Conservation (phyloP, 441 rosid genomes). For the Cnidoscolus chayamansa region DNA sequence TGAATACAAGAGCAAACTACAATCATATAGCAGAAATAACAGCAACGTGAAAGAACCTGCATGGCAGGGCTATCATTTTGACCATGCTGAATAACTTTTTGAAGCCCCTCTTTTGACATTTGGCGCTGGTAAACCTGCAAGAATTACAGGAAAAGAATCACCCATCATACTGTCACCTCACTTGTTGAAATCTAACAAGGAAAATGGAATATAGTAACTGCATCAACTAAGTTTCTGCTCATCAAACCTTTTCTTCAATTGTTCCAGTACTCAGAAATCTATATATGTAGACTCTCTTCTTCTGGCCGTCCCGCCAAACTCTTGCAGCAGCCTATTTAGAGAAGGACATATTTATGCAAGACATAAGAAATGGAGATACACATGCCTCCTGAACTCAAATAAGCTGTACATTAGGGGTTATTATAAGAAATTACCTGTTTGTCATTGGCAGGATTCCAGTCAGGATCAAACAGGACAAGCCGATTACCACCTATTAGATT, state of each 20-base stretch:
- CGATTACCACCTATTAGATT: slow-evolving; percentile 94
- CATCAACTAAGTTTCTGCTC: slow-evolving; percentile 21
- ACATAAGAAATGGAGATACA: slow-evolving; percentile 20
- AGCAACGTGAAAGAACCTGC: slow-evolving; percentile 44
- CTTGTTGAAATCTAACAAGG: slow-evolving; percentile 5
- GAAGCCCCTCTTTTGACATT: slow-evolving; percentile 99
- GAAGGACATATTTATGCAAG: slow-evolving; percentile 18
- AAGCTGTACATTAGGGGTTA: slow-evolving; percentile 16
- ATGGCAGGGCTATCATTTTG: slow-evolving; percentile 41
- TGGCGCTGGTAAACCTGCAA: slow-evolving; percentile 95
- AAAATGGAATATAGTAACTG: slow-evolving; percentile 9
- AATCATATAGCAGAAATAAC: slow-evolving; percentile 16
- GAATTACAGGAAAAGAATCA: slow-evolving; percentile 24
- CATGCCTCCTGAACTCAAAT: slow-evolving; percentile 7
- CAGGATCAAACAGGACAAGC: slow-evolving; percentile 94
- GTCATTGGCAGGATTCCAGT: slow-evolving; percentile 99
- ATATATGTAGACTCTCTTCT: slow-evolving; percentile 94
- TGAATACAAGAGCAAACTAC: slow-evolving; percentile 15
- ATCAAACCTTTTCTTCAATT: slow-evolving; percentile 92
- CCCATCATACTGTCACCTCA: slow-evolving; percentile 14
- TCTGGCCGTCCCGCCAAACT: slow-evolving; percentile 99
- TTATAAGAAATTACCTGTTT: slow-evolving; percentile 64
- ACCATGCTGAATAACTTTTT: slow-evolving; percentile 83
- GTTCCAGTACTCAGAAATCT: slow-evolving; percentile 96
- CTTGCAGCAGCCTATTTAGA: slow-evolving; percentile 91